These are phyloP conservation scores for Murraya koenigii DNA, from an alignment of 345 rosid species.

Conservation along the genomic window DNA sequence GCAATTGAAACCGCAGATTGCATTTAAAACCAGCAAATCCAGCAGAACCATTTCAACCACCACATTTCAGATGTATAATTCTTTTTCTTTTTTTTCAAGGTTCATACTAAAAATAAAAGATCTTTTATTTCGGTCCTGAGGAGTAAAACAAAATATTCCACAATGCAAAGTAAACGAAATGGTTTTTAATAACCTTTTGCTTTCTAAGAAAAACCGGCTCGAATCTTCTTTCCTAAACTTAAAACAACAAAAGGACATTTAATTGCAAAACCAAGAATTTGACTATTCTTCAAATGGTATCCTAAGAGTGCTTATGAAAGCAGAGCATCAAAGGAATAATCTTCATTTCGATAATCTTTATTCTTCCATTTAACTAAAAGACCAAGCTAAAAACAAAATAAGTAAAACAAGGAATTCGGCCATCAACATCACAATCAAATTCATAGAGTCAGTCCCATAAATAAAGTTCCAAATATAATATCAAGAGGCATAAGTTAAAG, in stretches of 20 bases:
- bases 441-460: neutral
- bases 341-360: neutral
- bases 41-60: constrained; percentile 5
- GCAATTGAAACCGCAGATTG: neutral
- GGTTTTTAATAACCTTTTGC: neutral
- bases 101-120: neutral
- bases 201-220: neutral
- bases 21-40: constrained; percentile 1
- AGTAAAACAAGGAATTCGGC: neutral
- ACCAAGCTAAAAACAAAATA: neutral
- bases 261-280: neutral
- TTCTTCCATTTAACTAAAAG: neutral
- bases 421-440: constrained; percentile 4
- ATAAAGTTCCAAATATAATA: neutral
- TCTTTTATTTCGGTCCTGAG: neutral
- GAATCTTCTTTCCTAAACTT: neutral
- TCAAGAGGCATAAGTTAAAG: neutral
- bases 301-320: neutral
- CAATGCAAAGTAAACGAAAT: neutral
- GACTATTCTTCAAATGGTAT: neutral
- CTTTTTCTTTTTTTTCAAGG: neutral
- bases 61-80: neutral
- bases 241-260: neutral
- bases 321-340: neutral
- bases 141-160: neutral